Evolutionary conservation across 2,329 filamentous ascomycete genomes (phyloP).

Genomic region (Cladosporium sp.): DNA sequence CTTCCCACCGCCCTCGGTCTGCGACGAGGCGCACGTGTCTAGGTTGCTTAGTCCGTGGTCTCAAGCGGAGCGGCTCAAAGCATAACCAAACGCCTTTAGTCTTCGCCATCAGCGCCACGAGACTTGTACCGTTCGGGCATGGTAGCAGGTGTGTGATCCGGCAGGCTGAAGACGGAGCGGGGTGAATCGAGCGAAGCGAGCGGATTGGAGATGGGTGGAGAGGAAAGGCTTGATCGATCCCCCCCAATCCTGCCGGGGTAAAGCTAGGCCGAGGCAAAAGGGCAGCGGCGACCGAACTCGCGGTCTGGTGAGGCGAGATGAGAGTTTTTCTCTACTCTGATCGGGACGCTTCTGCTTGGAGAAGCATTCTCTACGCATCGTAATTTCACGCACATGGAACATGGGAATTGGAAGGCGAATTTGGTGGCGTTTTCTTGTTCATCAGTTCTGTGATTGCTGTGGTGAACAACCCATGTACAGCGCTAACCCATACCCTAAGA

Average conservation of each 20-base stretch:
- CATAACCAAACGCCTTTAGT: not conserved
- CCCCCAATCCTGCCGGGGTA: constrained; percentile 5
- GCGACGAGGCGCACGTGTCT: not conserved
- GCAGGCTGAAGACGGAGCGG: not conserved
- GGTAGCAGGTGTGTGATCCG: not conserved
- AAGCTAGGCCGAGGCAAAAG: constrained; percentile 1
- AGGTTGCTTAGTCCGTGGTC: constrained; percentile 1
- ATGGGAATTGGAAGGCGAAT: too few species aligned
- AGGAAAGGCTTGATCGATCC: too few species aligned
- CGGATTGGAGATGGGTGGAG: not conserved
- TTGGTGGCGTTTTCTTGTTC: too few species aligned
- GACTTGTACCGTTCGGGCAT: constrained; percentile 4
- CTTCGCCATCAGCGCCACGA: not conserved
- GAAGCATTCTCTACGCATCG: too few species aligned
- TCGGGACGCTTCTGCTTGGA: too few species aligned
- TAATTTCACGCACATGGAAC: too few species aligned
- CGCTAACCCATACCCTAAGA: too few species aligned
- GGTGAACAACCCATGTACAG: too few species aligned
- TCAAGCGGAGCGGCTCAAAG: constrained; percentile 7
- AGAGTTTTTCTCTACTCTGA: too few species aligned
- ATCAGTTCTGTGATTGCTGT: too few species aligned
- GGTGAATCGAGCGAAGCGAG: not conserved
- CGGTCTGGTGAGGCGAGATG: too few species aligned
- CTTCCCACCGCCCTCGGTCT: constrained; percentile 3
- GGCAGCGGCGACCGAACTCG: too few species aligned